A percentile compares a stretch with the other conserved stretches of the same genome.
Evolutionary conservation across 805 yeast genomes (phyloP).

Genomic region (Metschnikowia borealis): DNA sequence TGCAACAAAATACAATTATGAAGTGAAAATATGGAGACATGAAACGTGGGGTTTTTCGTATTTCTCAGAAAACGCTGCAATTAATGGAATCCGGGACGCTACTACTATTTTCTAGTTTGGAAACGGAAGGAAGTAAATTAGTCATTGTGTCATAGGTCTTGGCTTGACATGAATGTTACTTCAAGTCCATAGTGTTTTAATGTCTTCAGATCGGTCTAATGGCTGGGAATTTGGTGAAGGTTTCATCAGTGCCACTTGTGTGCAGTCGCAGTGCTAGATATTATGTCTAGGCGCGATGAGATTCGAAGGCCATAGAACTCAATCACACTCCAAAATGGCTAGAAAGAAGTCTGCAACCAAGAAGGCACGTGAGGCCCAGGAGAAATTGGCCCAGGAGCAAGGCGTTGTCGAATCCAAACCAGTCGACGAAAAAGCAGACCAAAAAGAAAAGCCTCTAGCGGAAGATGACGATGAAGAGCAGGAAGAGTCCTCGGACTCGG

Average conservation of each 20-base stretch:
- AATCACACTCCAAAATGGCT: constrained; percentile 48
- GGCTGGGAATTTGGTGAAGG: too few species aligned
- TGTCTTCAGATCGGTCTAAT: too few species aligned
- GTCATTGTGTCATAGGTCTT: too few species aligned
- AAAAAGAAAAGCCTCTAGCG: constrained; percentile 23
- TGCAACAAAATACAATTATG: too few species aligned
- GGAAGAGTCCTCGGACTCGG: constrained; percentile 36
- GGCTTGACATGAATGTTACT: too few species aligned
- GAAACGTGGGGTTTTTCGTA: too few species aligned
- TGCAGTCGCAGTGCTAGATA: background rate
- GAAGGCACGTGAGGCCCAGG: constrained; percentile 54
- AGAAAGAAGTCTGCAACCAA: constrained; percentile 85
- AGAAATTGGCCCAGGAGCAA: constrained; percentile 2
- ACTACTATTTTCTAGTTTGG: too few species aligned
- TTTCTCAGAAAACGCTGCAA: too few species aligned
- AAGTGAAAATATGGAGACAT: too few species aligned
- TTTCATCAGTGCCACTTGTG: background rate
- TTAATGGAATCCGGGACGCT: too few species aligned
- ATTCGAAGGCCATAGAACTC: background rate
- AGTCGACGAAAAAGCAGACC: constrained; percentile 9
- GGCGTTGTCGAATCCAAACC: background rate
- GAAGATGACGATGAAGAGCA: constrained; percentile 28
- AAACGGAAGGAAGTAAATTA: too few species aligned
- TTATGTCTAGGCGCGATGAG: constrained; percentile 11
- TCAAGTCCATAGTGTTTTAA: too few species aligned